Percentiles rank a stretch among this genome's conserved stretches.
Evolutionary conservation across 306 rosid genomes (phyloP).

Genomic region (Oxytropis ochrocephala): DNA sequence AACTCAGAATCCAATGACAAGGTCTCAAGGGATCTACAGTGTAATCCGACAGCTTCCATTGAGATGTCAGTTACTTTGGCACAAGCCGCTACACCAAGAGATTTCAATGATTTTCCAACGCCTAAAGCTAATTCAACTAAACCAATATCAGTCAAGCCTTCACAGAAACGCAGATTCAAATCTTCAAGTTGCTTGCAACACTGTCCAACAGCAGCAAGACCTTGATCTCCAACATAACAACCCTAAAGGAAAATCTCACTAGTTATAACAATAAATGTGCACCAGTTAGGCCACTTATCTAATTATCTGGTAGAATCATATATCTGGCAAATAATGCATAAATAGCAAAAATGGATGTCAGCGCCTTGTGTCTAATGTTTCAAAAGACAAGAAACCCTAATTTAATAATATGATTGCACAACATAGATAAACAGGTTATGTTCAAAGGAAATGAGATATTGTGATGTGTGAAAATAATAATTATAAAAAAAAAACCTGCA

Average conservation of each 20-base stretch:
- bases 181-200: constrained; percentile 78
- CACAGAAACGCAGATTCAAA: constrained; percentile 88
- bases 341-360: background rate
- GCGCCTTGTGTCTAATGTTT: background rate
- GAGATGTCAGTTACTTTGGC: constrained; percentile 74
- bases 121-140: constrained; percentile 62
- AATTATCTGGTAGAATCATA: background rate
- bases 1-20: constrained; percentile 81
- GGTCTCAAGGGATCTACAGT: constrained; percentile 63
- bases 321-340: background rate
- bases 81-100: constrained; percentile 88
- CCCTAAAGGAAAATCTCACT: constrained; percentile 48
- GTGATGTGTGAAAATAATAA: background rate
- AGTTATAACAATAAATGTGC: constrained; percentile 4
- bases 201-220: constrained; percentile 78
- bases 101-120: constrained; percentile 66
- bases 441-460: background rate
- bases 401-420: background rate
- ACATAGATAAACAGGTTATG: background rate
- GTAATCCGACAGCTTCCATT: constrained; percentile 71
- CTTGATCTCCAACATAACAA: constrained; percentile 90
- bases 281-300: background rate
- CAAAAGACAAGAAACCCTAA: background rate
- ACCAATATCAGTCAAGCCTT: constrained; percentile 77
- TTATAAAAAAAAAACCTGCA: constrained; percentile 47